These are phyloP conservation scores for Podospora comata DNA, from an alignment of 495 filamentous ascomycete species.

Conservation along the genomic window DNA sequence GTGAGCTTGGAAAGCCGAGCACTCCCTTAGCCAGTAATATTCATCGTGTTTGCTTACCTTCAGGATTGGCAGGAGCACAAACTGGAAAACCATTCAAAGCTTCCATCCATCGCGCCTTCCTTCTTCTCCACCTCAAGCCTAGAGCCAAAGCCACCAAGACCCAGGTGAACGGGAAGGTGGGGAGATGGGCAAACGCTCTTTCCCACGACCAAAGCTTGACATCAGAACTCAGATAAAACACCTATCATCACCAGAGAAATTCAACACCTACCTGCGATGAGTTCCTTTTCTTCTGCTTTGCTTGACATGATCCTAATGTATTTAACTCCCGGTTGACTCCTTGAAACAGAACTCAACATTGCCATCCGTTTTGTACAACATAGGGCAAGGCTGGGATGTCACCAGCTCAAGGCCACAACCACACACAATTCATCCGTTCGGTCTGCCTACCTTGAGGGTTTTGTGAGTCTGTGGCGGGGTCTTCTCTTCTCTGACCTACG, in stretches of 20 bases:
- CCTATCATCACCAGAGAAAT: too few relatives aligned
- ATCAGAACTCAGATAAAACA: neutral
- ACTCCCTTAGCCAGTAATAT: neutral
- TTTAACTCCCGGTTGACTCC: too few relatives aligned
- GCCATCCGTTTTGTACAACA: neutral
- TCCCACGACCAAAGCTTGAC: neutral
- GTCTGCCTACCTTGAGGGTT: too few relatives aligned
- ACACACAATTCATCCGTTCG: too few relatives aligned
- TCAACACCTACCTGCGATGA: too few relatives aligned
- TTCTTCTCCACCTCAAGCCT: neutral
- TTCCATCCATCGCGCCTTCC: neutral
- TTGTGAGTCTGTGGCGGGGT: too few relatives aligned
- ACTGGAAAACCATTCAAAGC: neutral
- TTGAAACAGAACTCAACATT: neutral
- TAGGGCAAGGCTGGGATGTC: neutral
- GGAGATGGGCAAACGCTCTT: neutral
- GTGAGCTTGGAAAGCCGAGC: neutral
- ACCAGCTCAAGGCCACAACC: neutral
- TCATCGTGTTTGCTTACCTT: neutral
- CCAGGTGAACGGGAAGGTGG: neutral
- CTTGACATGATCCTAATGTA: too few relatives aligned
- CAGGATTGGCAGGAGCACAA: neutral
- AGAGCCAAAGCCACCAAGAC: neutral
- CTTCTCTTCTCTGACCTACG: too few relatives aligned
- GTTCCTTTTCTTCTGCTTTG: neutral